Evolutionary conservation across 2,329 filamentous ascomycete species (phyloP).

Genomic region (Whalleya microplaca): DNA sequence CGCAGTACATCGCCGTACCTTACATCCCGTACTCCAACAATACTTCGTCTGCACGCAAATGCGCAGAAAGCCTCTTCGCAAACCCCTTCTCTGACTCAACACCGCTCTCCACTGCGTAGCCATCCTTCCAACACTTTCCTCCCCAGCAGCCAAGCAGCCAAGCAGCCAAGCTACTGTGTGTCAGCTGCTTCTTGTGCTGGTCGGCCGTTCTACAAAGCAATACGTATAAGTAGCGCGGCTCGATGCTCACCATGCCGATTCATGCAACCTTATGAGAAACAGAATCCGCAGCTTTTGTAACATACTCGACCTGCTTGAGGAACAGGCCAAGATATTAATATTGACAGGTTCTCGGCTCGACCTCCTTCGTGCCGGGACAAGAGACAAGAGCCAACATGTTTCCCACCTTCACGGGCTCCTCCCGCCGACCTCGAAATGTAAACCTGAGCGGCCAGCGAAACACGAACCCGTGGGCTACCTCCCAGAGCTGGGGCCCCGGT

Average conservation of each 20-base stretch:
- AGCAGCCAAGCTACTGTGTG: not conserved
- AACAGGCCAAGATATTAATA: not conserved
- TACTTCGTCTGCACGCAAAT: slow-evolving; percentile 15
- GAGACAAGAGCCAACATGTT: slow-evolving; percentile 65
- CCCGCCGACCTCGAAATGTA: slow-evolving; percentile 84
- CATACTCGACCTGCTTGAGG: not conserved
- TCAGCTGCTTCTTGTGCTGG: not conserved
- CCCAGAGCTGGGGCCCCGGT: slow-evolving; percentile 59
- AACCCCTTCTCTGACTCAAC: not conserved
- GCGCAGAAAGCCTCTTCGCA: slow-evolving; percentile 21
- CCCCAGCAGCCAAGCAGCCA: too few relatives aligned
- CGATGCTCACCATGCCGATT: slow-evolving; percentile 10
- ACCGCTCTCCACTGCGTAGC: not conserved
- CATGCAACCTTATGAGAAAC: slow-evolving; percentile 6
- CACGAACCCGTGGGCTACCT: slow-evolving; percentile 76
- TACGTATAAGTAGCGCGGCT: not conserved
- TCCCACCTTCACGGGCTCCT: slow-evolving; percentile 86
- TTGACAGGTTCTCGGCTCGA: not conserved
- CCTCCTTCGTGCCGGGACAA: not conserved
- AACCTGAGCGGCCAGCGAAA: slow-evolving; percentile 83
- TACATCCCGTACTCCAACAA: slow-evolving; percentile 1
- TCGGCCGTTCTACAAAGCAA: not conserved
- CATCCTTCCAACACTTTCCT: not conserved
- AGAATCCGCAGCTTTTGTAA: slow-evolving; percentile 2
- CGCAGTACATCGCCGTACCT: slow-evolving; percentile 2